Conservation (phyloP, 2,329 filamentous ascomycete genomes). For the Pseudogymnoascus sp. region DNA sequence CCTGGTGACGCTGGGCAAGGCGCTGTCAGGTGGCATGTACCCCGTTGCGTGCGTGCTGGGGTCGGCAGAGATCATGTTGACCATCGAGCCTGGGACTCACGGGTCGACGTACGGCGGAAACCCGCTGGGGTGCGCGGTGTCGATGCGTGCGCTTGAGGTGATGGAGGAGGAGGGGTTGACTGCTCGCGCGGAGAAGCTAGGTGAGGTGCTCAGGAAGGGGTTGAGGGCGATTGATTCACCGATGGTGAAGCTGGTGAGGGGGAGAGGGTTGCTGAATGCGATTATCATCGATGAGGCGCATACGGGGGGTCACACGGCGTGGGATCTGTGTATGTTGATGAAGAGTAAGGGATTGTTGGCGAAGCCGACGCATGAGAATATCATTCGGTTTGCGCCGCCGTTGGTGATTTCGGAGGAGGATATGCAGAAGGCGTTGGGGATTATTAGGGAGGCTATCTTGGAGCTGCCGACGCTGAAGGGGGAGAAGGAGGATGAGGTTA, state of each 20-base stretch:
- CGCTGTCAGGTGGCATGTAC: slow-evolving; percentile 97
- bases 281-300: slow-evolving; percentile 90
- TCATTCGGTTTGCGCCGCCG: slow-evolving; percentile 94
- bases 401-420: slow-evolving; percentile 88
- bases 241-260: slow-evolving; percentile 74
- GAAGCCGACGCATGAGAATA: slow-evolving; percentile 97
- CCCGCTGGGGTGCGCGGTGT: slow-evolving; percentile 88
- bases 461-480: slow-evolving; percentile 68
- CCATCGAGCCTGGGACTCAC: slow-evolving; percentile 91
- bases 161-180: slow-evolving; percentile 87
- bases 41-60: slow-evolving; percentile 92
- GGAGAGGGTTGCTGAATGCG: slow-evolving; percentile 91
- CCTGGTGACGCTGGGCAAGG: slow-evolving; percentile 89
- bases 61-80: slow-evolving; percentile 87
- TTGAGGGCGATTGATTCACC: slow-evolving; percentile 68
- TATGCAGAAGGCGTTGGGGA: slow-evolving; percentile 66
- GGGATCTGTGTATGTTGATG: slow-evolving; percentile 92
- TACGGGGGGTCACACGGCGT: slow-evolving; percentile 78
- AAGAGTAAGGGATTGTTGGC: slow-evolving; percentile 94
- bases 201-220: slow-evolving; percentile 74
- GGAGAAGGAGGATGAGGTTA: slow-evolving; percentile 44
- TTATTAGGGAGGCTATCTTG: slow-evolving; percentile 72
- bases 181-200: slow-evolving; percentile 71
- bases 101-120: slow-evolving; percentile 98
- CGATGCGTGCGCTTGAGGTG: slow-evolving; percentile 88